Base-by-base conservation (phyloP, 345 rosid species). In the Gossypium arboreum region DNA sequence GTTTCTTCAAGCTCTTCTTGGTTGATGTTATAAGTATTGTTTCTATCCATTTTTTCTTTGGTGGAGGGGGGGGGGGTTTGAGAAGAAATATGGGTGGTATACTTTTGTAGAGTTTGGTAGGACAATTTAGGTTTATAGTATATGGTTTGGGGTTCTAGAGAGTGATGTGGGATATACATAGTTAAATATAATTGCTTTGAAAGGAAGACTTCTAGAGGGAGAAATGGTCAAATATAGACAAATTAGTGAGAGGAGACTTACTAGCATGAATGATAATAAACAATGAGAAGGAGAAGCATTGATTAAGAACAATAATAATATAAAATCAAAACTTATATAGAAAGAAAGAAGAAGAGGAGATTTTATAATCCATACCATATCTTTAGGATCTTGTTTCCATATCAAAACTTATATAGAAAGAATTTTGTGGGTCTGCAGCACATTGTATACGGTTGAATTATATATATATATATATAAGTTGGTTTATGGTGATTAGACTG, bases 1-100 rank as follows among this genome's bases (percentile, higher is more conserved):
- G 79, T 34, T 73, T 82, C 84, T 18, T 80, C 80, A n/a, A 75
- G 55, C 8, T 50, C 74, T 24, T 41, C 62, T 25, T 18, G 74
- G 12, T 29, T 9, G 2, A 9, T 56, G 8, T 13, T 15, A 47
- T 12, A 16, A 9, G 24, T n/a, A n/a, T n/a, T 54, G 8, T n/a
- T 17, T 54, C 22, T n/a, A 17, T 54, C 20, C 58, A 54, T 54
- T 2, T 54, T 54, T 54, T 50, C 41, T 4, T 34, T 5, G 7
- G 41, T 1, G 7, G 5, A n/a, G 54, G 4, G 7, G 16, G 51
- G 3, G 15, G 52, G 15, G 52, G 16, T 0, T 12, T 48, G 41
- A 34, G 41, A 34, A 48, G 16, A 48, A 48, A 48, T 5, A n/a
- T 15, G 17, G n/a, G 18, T 4, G 5, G 18, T 2, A 51, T 51